These are phyloP conservation scores for Tothia fuscella DNA, from an alignment of 2,329 filamentous ascomycete species.

Conservation along the genomic window DNA sequence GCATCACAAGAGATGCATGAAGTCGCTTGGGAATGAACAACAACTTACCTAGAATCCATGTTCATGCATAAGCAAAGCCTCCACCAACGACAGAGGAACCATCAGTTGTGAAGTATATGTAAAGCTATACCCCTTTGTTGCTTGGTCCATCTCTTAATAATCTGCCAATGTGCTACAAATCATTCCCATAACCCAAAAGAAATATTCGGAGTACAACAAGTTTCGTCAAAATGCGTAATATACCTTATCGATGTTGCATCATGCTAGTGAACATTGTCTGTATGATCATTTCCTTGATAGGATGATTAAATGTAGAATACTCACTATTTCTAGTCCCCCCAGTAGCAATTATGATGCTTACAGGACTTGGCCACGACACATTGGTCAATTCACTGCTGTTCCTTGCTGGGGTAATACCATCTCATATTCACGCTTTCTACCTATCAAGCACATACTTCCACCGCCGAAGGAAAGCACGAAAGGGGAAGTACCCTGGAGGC, in stretches of 20 bases:
- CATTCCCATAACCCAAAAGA: too few relatives aligned
- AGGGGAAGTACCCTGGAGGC: constrained; percentile 11
- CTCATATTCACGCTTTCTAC: constrained; percentile 13
- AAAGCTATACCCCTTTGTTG: too few relatives aligned
- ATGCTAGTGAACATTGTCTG: constrained; percentile 12
- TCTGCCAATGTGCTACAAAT: too few relatives aligned
- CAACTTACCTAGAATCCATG: too few relatives aligned
- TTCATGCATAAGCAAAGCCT: too few relatives aligned
- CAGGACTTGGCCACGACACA: constrained; percentile 12
- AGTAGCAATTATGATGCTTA: constrained; percentile 12
- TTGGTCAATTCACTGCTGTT: constrained; percentile 12
- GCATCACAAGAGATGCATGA: too few relatives aligned
- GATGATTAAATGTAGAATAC: not conserved
- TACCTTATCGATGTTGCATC: constrained; percentile 12
- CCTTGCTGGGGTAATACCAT: constrained; percentile 12
- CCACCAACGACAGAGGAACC: too few relatives aligned
- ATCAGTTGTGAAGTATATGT: too few relatives aligned
- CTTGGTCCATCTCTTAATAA: too few relatives aligned
- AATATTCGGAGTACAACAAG: too few relatives aligned
- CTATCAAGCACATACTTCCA: constrained; percentile 12
- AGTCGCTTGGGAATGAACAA: too few relatives aligned
- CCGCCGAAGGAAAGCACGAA: constrained; percentile 11
- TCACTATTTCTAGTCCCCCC: constrained; percentile 9
- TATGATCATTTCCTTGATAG: not conserved
- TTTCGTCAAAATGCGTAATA: constrained; percentile 6